Evolutionary conservation across 768 basidiomycete species (phyloP).

Genomic region (Mycena indigotica): DNA sequence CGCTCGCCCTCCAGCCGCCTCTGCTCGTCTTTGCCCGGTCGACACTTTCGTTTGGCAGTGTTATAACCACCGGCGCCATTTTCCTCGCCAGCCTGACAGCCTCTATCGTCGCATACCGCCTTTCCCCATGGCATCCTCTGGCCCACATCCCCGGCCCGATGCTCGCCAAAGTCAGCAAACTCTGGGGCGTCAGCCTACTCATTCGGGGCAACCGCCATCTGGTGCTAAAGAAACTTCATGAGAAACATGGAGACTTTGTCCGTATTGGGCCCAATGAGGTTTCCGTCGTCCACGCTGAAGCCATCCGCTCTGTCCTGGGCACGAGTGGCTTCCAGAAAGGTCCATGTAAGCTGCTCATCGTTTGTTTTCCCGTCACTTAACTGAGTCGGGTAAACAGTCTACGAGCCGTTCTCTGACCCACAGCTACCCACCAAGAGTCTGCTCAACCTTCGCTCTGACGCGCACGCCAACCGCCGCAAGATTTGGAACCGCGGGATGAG

Average conservation of each 20-base stretch:
- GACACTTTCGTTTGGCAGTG: background rate
- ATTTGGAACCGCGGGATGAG: constrained; percentile 54
- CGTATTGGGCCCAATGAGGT: constrained; percentile 40
- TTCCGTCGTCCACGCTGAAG: constrained; percentile 11
- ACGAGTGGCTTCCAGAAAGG: constrained; percentile 12
- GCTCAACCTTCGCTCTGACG: constrained; percentile 3
- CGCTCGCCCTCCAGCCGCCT: background rate
- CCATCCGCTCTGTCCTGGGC: constrained; percentile 7
- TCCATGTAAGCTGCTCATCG: background rate
- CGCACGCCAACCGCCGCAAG: constrained; percentile 44
- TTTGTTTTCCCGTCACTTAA: background rate
- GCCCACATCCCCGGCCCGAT: constrained; percentile 51
- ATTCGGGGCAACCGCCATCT: constrained; percentile 46
- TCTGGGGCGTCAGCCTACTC: constrained; percentile 37
- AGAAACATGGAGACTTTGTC: constrained; percentile 56
- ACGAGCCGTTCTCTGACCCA: constrained; percentile 5
- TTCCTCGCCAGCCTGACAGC: constrained; percentile 33
- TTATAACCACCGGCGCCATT: background rate
- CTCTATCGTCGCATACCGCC: constrained; percentile 44
- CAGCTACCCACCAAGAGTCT: background rate
- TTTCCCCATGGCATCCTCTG: constrained; percentile 57
- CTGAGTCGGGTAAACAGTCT: background rate
- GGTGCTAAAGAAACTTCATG: constrained; percentile 47
- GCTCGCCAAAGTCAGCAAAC: constrained; percentile 42
- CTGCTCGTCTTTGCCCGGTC: background rate